Percentiles rank a stretch among this genome's conserved stretches.
Conservation (phyloP, 1,284 basidiomycete species). For the Apiotrichum veenhuisii region DNA sequence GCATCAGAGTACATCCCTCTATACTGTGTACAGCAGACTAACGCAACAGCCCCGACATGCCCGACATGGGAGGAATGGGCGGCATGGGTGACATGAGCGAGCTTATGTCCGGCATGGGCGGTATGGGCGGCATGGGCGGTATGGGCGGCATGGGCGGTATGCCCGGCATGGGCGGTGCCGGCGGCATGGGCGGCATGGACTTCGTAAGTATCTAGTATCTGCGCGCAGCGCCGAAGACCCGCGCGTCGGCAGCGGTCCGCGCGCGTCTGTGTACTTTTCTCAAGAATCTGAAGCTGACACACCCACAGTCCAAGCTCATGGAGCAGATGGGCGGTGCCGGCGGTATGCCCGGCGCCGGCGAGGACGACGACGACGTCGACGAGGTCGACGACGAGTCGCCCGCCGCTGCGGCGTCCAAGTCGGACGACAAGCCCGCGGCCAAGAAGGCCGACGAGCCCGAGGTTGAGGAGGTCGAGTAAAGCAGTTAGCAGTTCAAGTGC, state of each 20-base stretch:
- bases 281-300: neutral
- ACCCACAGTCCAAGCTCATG: constrained; percentile 45
- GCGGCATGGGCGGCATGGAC: constrained; percentile 49
- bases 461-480: constrained; percentile 40
- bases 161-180: constrained; percentile 52
- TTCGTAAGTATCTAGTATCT: constrained; percentile 19
- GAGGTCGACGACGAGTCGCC: constrained; percentile 41
- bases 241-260: too few species aligned
- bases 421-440: constrained; percentile 50
- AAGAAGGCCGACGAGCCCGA: constrained; percentile 30
- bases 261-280: too few species aligned
- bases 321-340: constrained; percentile 38
- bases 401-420: constrained; percentile 56
- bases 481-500: neutral
- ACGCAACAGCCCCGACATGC: constrained; percentile 16
- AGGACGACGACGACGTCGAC: constrained; percentile 38
- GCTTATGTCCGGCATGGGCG: constrained; percentile 31
- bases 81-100: constrained; percentile 34
- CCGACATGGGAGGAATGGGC: constrained; percentile 23
- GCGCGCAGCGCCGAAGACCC: too few species aligned
- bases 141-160: constrained; percentile 47
- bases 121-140: constrained; percentile 19
- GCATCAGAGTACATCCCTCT: too few species aligned
- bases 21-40: constrained; percentile 3
- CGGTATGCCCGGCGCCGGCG: constrained; percentile 38